phyloP scores from a whole-genome alignment of 352 stramenopile species.

The Pythium grandisporangium region DNA sequence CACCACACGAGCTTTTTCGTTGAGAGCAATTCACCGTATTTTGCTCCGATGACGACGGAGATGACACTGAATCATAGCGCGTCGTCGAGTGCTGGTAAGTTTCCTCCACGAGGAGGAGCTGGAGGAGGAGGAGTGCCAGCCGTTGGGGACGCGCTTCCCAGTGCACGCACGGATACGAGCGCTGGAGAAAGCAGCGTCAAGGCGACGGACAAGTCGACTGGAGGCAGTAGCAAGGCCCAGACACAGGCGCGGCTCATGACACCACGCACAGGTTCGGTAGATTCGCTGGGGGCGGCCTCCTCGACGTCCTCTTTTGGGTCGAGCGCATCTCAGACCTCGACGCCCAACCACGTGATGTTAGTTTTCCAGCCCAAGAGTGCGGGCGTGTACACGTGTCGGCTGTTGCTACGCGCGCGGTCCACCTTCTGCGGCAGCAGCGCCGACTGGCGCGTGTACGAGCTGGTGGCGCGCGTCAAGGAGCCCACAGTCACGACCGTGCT shows the following conservation, averaged over 20 bases:
- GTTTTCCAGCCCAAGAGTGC: conserved; percentile 71
- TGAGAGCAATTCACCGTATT: conserved; percentile 87
- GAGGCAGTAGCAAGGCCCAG: background rate
- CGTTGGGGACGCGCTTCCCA: background rate
- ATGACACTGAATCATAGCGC: conserved; percentile 24
- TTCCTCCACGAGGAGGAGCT: too few relatives aligned
- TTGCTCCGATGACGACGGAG: conserved; percentile 47
- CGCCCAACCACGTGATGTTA: conserved; percentile 43
- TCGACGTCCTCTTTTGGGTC: background rate
- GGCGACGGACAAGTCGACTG: background rate
- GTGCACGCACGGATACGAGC: background rate
- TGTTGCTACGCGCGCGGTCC: conserved; percentile 51
- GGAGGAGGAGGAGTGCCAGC: background rate
- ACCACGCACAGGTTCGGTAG: background rate
- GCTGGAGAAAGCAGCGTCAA: background rate
- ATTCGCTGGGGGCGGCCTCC: too few relatives aligned
- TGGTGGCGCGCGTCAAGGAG: conserved; percentile 80
- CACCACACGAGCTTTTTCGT: conserved; percentile 61
- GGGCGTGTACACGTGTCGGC: conserved; percentile 58
- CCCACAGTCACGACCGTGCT: conserved; percentile 79
- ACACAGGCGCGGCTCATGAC: background rate
- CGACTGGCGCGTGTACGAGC: conserved; percentile 79
- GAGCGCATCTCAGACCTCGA: too few relatives aligned
- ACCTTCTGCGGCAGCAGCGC: conserved; percentile 48
- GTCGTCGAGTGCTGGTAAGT: background rate